phyloP scores from a whole-genome alignment of 768 basidiomycete species.

The Lactarius akahatsu region DNA sequence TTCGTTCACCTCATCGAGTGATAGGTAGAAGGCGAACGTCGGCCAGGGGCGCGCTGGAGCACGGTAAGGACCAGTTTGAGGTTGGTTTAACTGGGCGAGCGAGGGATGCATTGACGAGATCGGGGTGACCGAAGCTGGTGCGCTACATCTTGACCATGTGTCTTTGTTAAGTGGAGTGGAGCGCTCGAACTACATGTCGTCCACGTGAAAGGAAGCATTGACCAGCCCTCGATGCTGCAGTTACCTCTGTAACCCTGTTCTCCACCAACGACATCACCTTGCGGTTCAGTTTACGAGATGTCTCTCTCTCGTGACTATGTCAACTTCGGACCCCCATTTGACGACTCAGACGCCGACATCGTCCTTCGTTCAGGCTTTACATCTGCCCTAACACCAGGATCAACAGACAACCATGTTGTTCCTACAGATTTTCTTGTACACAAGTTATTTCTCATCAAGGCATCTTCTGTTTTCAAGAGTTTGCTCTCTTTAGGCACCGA shows the following conservation, averaged over 20 bases:
- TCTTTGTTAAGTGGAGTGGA: background rate
- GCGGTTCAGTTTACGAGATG: background rate
- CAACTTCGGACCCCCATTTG: constrained; percentile 44
- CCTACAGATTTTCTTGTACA: constrained; percentile 15
- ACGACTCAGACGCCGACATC: constrained; percentile 42
- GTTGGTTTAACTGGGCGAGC: constrained; percentile 19
- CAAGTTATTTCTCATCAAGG: constrained; percentile 15
- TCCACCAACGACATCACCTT: background rate
- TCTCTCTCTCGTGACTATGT: constrained; percentile 13
- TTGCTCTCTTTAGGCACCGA: constrained; percentile 2
- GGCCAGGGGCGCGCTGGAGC: constrained; percentile 11
- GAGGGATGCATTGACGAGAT: constrained; percentile 5
- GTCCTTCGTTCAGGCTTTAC: constrained; percentile 8
- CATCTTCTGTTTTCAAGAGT: constrained; percentile 18
- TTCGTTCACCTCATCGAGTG: constrained; percentile 49
- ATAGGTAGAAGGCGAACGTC: constrained; percentile 34
- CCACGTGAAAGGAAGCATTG: background rate
- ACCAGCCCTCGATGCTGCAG: no score
- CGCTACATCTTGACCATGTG: background rate
- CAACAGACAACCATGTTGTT: background rate
- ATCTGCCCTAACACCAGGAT: background rate
- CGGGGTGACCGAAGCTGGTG: background rate
- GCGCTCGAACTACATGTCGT: background rate
- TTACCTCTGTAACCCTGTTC: background rate
- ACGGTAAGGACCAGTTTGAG: background rate